Evolutionary conservation across 495 filamentous ascomycete genomes (phyloP).

Genomic region (Daldinia grandis): DNA sequence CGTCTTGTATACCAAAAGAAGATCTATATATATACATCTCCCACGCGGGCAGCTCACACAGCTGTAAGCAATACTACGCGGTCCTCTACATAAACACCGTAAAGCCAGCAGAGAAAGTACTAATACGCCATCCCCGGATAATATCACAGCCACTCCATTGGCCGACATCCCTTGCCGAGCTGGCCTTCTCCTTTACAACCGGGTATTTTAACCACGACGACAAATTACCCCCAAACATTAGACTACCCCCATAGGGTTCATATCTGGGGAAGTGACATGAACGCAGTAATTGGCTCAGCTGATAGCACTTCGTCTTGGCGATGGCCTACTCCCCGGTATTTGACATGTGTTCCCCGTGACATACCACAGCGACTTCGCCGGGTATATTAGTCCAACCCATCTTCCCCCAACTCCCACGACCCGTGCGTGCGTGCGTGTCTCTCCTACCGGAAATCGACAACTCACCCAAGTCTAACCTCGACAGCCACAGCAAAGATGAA

Average conservation of each 20-base stretch:
- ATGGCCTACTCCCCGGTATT: slow-evolving; percentile 29
- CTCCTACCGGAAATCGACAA: slow-evolving; percentile 23
- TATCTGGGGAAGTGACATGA: slow-evolving; percentile 29
- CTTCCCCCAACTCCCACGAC: not conserved
- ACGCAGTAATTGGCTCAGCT: slow-evolving; percentile 12
- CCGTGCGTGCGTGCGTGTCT: no score
- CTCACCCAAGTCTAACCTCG: not conserved
- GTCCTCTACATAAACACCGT: slow-evolving; percentile 2
- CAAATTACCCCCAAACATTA: slow-evolving; percentile 12
- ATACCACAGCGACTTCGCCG: not conserved
- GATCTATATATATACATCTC: not conserved
- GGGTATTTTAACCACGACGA: slow-evolving; percentile 33
- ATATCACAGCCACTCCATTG: slow-evolving; percentile 26
- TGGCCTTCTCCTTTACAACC: slow-evolving; percentile 23
- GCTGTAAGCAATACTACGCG: not conserved
- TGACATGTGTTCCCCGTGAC: slow-evolving; percentile 14
- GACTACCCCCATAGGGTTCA: slow-evolving; percentile 17
- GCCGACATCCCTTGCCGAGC: slow-evolving; percentile 14
- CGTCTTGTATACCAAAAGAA: slow-evolving; percentile 9
- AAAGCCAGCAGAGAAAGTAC: slow-evolving; percentile 1
- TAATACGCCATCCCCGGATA: slow-evolving; percentile 27
- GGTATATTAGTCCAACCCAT: slow-evolving; percentile 19
- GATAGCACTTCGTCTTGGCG: slow-evolving; percentile 29
- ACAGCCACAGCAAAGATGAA: slow-evolving; percentile 25
- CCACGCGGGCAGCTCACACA: not conserved